Percentiles rank a stretch among this genome's conserved stretches.
Evolutionary conservation across 495 filamentous ascomycete genomes (phyloP).

Genomic region (Lepraria neglecta): DNA sequence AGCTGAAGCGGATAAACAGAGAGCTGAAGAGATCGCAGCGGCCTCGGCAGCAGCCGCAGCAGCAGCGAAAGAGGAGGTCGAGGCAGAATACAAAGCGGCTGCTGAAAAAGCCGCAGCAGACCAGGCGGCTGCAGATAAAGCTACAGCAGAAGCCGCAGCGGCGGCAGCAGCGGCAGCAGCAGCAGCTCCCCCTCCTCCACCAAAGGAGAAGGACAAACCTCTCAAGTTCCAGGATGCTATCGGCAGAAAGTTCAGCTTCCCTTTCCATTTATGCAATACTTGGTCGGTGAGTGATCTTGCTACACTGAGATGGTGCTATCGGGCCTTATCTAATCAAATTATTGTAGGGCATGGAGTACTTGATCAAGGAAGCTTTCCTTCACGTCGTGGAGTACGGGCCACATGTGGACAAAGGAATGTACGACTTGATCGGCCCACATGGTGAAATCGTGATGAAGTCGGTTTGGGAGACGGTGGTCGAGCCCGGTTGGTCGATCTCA

Average conservation of each 20-base stretch:
- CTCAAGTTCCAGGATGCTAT: conserved; percentile 86
- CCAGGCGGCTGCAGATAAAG: conserved; percentile 30
- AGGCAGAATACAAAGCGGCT: conserved; percentile 32
- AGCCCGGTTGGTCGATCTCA: conserved; percentile 82
- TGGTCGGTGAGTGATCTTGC: conserved; percentile 59
- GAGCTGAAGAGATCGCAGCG: conserved; percentile 44
- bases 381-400: conserved; percentile 77
- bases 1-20: conserved; percentile 48
- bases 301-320: not conserved
- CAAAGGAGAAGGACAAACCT: conserved; percentile 50
- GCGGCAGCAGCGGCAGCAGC: conserved; percentile 34
- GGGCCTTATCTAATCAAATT: not conserved
- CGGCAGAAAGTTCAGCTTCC: conserved; percentile 79
- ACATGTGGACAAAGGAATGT: conserved; percentile 78
- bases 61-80: conserved; percentile 29
- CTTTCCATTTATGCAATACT: conserved; percentile 69
- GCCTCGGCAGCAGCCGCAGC: conserved; percentile 40
- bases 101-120: conserved; percentile 28
- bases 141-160: conserved; percentile 37
- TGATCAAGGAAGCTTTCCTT: conserved; percentile 82
- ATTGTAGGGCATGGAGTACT: conserved; percentile 69
- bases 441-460: conserved; percentile 83
- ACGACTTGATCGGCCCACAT: conserved; percentile 76
- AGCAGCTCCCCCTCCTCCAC: conserved; percentile 28
- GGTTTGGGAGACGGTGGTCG: conserved; percentile 77